A percentile compares a stretch with the other conserved stretches of the same genome.
phyloP scores from a whole-genome alignment of 2,329 filamentous ascomycete species.

The Penicillium griseofulvum region DNA sequence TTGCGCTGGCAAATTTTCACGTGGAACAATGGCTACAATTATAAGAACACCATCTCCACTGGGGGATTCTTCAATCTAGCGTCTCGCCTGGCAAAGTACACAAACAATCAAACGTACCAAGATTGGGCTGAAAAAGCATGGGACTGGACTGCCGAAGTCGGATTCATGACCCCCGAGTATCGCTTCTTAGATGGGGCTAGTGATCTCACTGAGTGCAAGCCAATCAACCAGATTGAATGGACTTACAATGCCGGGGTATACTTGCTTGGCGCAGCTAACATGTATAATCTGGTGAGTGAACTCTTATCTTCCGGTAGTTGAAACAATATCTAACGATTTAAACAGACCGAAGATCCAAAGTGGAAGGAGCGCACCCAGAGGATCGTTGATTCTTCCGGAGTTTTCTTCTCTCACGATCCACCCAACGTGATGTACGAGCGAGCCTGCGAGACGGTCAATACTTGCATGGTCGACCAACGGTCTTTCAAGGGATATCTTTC shows the following conservation, averaged over 20 bases:
- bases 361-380: conserved; percentile 56
- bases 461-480: conserved; percentile 62
- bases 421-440: conserved; percentile 56
- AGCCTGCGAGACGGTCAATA: conserved; percentile 55
- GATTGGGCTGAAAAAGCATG: conserved; percentile 68
- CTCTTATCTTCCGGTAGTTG: not conserved
- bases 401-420: conserved; percentile 50
- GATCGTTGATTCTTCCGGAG: conserved; percentile 54
- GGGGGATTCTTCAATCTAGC: conserved; percentile 35
- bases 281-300: conserved; percentile 53
- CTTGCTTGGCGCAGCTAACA: conserved; percentile 54
- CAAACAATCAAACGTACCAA: conserved; percentile 31
- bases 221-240: conserved; percentile 55
- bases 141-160: conserved; percentile 54
- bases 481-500: conserved; percentile 66
- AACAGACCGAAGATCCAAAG: conserved; percentile 37
- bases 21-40: conserved; percentile 34
- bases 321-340: not conserved
- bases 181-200: conserved; percentile 57
- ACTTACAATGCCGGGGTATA: conserved; percentile 57
- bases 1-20: conserved; percentile 47
- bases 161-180: conserved; percentile 51
- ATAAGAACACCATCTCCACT: conserved; percentile 37
- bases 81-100: conserved; percentile 31
- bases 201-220: conserved; percentile 51